Conservation (phyloP, 305 asterid species). For the Petunia hybrid region DNA sequence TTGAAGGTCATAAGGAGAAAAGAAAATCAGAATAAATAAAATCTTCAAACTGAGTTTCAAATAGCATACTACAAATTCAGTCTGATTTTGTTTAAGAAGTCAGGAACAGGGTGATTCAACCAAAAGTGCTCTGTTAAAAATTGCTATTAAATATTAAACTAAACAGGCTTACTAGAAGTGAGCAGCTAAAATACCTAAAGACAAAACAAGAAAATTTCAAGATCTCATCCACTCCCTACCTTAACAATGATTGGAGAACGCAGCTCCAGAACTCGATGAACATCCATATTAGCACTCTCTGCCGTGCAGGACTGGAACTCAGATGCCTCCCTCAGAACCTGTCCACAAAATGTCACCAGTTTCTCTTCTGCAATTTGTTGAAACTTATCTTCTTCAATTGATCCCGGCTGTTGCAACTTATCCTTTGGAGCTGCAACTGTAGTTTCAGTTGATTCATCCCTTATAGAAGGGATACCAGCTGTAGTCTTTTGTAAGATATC, state of each 20-base stretch:
- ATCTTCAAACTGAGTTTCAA: slow-evolving; percentile 14
- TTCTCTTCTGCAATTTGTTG: slow-evolving; percentile 86
- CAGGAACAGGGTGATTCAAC: slow-evolving; percentile 29
- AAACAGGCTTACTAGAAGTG: slow-evolving; percentile 22
- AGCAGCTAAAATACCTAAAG: background rate
- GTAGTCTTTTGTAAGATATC: slow-evolving; percentile 94
- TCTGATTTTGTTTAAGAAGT: slow-evolving; percentile 14
- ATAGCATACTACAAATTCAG: slow-evolving; percentile 17
- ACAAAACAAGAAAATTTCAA: slow-evolving; percentile 20
- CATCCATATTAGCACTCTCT: slow-evolving; percentile 79
- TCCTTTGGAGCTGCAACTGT: slow-evolving; percentile 38
- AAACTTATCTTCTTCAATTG: slow-evolving; percentile 64
- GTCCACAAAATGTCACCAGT: slow-evolving; percentile 88
- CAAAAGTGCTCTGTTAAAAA: slow-evolving; percentile 5
- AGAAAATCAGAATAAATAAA: slow-evolving; percentile 22
- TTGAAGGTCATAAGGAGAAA: slow-evolving; percentile 22
- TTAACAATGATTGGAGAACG: slow-evolving; percentile 92
- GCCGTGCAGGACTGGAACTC: slow-evolving; percentile 90
- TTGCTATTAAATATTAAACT: no score
- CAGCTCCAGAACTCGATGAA: slow-evolving; percentile 88
- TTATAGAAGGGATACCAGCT: slow-evolving; percentile 42
- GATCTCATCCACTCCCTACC: slow-evolving; percentile 53
- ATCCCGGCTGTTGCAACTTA: slow-evolving; percentile 31
- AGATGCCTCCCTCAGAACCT: slow-evolving; percentile 91
- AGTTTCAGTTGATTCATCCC: slow-evolving; percentile 41